Evolutionary conservation across 2,329 filamentous ascomycete species (phyloP), one percentile per base, ranked within the genome.

Genomic region (Microcyclosporella mali): DNA sequence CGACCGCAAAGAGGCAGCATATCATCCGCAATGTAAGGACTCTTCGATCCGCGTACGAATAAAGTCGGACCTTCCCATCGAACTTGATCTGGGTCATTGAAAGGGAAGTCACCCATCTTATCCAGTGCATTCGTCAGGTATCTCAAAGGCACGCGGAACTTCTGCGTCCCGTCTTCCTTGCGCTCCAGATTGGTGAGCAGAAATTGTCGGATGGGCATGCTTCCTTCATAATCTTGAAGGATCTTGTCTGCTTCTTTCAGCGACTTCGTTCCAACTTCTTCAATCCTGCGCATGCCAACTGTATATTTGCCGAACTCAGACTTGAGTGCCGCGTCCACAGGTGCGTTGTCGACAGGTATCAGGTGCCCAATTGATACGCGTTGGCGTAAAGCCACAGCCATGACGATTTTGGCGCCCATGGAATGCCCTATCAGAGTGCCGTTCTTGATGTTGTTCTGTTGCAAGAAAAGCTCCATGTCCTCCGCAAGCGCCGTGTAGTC

Each of bases 371-470:
- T 74, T 2, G 81, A 68, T 4, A 78, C 70, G 0, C 87, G 86
- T 1, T 79, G 74, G 33, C 76, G 72, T 28, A 97, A 76, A 3
- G 88, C 88, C 45, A 95, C 71, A 0, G 84, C 74, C 90, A 97
- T 95, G 56, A 87, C 88, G 2, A 84, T 82, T 71, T 97, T 97
- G 35, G 90, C 90, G 50, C 92, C 90, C 90, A 97, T 97, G 1
- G 88, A 95, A 67, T 97, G 92, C 0, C 90, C 90, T 57, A 97
- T 92, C 19, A 97, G 69, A 0, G 85, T 88, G 2, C 82, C 73
- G 19, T 84, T 70, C 33, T 75, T 69, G n/a, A 95, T 68, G 3
- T 73, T 70, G 63, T 94, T 83, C 41, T 84, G 69, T 4, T 73
- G 56, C 43, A 97, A 82, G 64, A 97, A 97, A 33, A 75, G 72